Evolutionary conservation across 192 early-diverging fungal genomes (phyloP).

Genomic region (Rhizophagus clarus): DNA sequence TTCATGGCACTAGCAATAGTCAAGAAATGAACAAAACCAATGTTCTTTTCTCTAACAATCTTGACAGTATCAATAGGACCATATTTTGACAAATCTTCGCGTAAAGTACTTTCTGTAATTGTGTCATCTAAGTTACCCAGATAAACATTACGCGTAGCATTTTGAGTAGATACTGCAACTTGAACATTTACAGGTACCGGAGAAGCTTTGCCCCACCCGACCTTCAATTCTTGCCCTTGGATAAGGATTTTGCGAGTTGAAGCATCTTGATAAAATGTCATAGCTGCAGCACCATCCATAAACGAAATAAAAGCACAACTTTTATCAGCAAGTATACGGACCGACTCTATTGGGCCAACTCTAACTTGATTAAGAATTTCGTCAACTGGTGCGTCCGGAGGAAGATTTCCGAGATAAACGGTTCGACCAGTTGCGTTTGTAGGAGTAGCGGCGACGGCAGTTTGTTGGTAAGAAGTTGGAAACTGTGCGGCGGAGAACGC

Average conservation of each 20-base stretch:
- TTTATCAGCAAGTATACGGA: conserved; percentile 74
- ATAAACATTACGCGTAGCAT: conserved; percentile 82
- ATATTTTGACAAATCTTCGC: conserved; percentile 66
- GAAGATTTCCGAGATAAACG: conserved; percentile 82
- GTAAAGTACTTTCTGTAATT: conserved; percentile 56
- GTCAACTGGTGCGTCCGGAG: conserved; percentile 54
- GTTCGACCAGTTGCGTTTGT: conserved; percentile 64
- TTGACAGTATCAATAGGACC: conserved; percentile 75
- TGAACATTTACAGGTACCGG: conserved; percentile 53
- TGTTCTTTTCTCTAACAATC: conserved; percentile 70
- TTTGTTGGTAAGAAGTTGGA: conserved; percentile 38
- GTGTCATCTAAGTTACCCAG: conserved; percentile 71
- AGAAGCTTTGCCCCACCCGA: conserved; percentile 78
- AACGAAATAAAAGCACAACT: conserved; percentile 85
- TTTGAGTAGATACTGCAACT: conserved; percentile 54
- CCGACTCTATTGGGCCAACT: conserved; percentile 67
- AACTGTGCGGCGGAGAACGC: conserved; percentile 28
- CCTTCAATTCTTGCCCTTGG: conserved; percentile 62
- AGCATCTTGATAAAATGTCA: conserved; percentile 60
- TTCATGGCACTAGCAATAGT: conserved; percentile 70
- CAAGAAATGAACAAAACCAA: conserved; percentile 86
- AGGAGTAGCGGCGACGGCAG: conserved; percentile 31
- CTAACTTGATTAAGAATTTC: conserved; percentile 75
- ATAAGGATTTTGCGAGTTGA: conserved; percentile 53
- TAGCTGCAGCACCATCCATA: conserved; percentile 65